These are phyloP conservation scores for Boletus bicolor DNA, from an alignment of 768 basidiomycete species.

Conservation along the genomic window DNA sequence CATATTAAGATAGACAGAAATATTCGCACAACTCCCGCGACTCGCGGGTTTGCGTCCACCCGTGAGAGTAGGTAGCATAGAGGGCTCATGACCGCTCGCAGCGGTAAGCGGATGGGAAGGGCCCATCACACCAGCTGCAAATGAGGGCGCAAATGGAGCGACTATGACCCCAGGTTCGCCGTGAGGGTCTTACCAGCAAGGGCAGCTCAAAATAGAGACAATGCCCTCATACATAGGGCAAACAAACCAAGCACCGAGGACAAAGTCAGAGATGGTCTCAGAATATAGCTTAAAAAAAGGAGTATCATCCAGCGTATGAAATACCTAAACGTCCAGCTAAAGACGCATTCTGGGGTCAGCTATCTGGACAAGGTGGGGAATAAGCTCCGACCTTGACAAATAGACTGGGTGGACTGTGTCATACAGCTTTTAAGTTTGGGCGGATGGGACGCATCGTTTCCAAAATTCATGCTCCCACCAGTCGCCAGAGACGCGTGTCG, in stretches of 20 bases:
- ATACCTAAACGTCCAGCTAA: constrained; percentile 18
- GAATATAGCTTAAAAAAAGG: constrained; percentile 5
- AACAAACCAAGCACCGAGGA: constrained; percentile 1
- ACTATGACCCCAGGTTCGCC: constrained; percentile 8
- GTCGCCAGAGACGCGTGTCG: constrained; percentile 45
- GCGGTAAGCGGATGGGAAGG: neutral
- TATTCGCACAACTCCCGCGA: constrained; percentile 13
- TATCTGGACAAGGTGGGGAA: constrained; percentile 13
- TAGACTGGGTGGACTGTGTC: constrained; percentile 1
- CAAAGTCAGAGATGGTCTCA: neutral
- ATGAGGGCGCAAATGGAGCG: constrained; percentile 15
- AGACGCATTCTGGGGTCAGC: constrained; percentile 11
- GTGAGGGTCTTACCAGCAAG: neutral
- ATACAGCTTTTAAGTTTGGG: constrained; percentile 15
- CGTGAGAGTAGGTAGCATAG: constrained; percentile 2
- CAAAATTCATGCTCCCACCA: constrained; percentile 67
- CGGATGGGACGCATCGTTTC: constrained; percentile 27
- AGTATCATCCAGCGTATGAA: constrained; percentile 10
- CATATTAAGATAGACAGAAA: constrained; percentile 5
- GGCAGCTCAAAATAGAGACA: constrained; percentile 6
- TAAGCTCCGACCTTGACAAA: constrained; percentile 22
- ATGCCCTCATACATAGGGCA: neutral
- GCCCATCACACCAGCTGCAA: constrained; percentile 4
- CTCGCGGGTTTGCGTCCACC: constrained; percentile 1
- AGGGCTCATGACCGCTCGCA: constrained; percentile 7